Percentiles rank a stretch among this genome's conserved stretches.
Evolutionary conservation across 2,329 filamentous ascomycete genomes (phyloP).

Genomic region (Epicoccum sorghinum): DNA sequence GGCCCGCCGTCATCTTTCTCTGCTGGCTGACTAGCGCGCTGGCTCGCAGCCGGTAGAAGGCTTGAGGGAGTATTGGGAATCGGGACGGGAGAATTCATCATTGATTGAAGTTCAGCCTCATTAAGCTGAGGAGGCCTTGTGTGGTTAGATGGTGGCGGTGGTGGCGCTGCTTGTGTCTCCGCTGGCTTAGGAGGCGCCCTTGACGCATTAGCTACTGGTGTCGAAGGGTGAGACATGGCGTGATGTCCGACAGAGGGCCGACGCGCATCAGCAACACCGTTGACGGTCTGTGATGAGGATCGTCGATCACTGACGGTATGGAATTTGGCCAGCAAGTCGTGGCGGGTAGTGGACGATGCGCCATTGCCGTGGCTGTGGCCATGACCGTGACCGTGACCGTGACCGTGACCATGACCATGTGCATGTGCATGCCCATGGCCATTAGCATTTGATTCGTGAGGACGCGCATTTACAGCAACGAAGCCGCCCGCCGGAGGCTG

Average conservation of each 20-base stretch:
- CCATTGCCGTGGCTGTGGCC: slow-evolving; percentile 48
- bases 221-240: slow-evolving; percentile 34
- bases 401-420: slow-evolving; percentile 12
- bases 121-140: slow-evolving; percentile 36
- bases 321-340: slow-evolving; percentile 68
- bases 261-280: slow-evolving; percentile 29
- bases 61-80: slow-evolving; percentile 62
- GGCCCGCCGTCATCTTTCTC: slow-evolving; percentile 65
- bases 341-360: slow-evolving; percentile 61
- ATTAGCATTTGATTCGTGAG: slow-evolving; percentile 44
- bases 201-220: slow-evolving; percentile 26
- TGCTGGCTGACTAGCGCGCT: slow-evolving; percentile 43
- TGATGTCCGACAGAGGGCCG: slow-evolving; percentile 38
- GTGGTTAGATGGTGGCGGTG: slow-evolving; percentile 21
- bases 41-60: slow-evolving; percentile 55
- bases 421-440: neutral
- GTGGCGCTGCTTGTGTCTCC: slow-evolving; percentile 22
- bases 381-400: neutral
- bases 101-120: slow-evolving; percentile 48
- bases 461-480: slow-evolving; percentile 63
- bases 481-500: slow-evolving; percentile 59
- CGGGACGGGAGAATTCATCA: slow-evolving; percentile 56
- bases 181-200: slow-evolving; percentile 39
- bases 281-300: slow-evolving; percentile 35
- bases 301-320: slow-evolving; percentile 63